Base-by-base conservation (phyloP, 2,329 filamentous ascomycete species). In the Chaetothyriales sp. region DNA sequence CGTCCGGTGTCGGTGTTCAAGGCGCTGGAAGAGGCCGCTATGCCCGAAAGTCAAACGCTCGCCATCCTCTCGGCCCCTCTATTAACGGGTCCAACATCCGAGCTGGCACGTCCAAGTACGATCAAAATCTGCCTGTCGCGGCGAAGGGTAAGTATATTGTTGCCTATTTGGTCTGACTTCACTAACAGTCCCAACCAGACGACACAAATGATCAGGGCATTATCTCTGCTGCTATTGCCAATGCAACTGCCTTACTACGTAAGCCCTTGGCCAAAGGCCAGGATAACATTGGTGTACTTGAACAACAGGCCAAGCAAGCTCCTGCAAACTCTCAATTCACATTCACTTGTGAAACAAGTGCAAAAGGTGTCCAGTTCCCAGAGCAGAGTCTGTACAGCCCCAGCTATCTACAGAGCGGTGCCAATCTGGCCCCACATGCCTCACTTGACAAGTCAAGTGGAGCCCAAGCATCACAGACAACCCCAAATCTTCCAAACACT, bases 271-370 rank as follows among this genome's bases (percentile, higher is more conserved):
- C 68, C 19, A 75, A 73, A 59, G 84, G 81, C 12, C 81, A 87
- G 63, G 85, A 90, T 63, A 92, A 87, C 66, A 74, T 83, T 56
- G 90, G 84, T 65, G 74, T 89, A 53, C 69, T 93, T 47, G 81
- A 86, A 51, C 83, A 86, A 63, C 80, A 84, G 65, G 73, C 73
- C 52, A 82, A 78, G 60, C 64, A 77, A 3, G 80, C 76, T 36
- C 80, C 85, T 3, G 78, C 83, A 5, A 86, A 88, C 51, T 84
- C 85, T 0, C 87, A 95, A 60, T 98, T 98, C 65, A 98, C 92
- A 8, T 98, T 98, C 64, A 94, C 87, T 10, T 95, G 88, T 67
- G 86, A 93, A 61, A 90, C 89, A 1, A 87, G 92, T 63, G 86
- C 88, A 39, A 86, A 83, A 53, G 80, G 83, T 51, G 78, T 87